A percentile compares a stretch with the other conserved stretches of the same genome.
These are phyloP conservation scores for Neurospora hispaniola DNA, from an alignment of 495 filamentous ascomycete species.

Conservation along the genomic window DNA sequence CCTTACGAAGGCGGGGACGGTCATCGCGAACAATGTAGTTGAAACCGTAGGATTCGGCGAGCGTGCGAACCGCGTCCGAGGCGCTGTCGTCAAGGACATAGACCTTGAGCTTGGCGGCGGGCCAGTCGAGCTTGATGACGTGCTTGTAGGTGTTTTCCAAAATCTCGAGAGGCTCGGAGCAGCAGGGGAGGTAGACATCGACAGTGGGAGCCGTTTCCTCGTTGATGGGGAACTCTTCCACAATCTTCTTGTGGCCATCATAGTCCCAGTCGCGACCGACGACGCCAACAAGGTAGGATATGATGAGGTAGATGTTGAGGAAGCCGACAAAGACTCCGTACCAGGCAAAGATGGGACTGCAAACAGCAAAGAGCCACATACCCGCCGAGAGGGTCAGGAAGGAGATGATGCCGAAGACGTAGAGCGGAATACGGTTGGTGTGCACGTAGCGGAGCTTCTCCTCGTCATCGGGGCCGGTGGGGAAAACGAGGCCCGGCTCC, in stretches of 20 bases:
- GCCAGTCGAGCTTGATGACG: conserved; percentile 21
- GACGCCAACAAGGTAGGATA: conserved; percentile 24
- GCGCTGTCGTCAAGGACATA: conserved; percentile 22
- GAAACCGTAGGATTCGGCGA: conserved; percentile 19
- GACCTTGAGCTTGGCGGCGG: conserved; percentile 14
- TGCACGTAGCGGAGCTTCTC: conserved; percentile 20
- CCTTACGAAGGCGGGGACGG: conserved; percentile 22
- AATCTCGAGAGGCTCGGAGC: conserved; percentile 24
- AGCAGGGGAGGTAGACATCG: conserved; percentile 26
- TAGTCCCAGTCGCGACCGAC: conserved; percentile 24
- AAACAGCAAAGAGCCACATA: conserved; percentile 25
- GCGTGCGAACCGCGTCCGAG: conserved; percentile 9
- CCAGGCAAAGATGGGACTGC: conserved; percentile 22
- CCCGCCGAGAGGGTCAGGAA: conserved; percentile 22
- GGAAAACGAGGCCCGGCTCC: conserved; percentile 19
- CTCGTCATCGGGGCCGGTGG: conserved; percentile 19
- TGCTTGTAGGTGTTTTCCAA: conserved; percentile 26
- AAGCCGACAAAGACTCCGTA: conserved; percentile 25
- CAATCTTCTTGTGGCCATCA: conserved; percentile 6
- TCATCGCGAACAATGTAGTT: conserved; percentile 24
- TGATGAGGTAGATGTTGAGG: conserved; percentile 26
- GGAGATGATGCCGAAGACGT: conserved; percentile 22
- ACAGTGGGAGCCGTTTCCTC: conserved; percentile 21
- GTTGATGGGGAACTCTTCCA: conserved; percentile 17
- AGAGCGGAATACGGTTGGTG: conserved; percentile 23